A percentile compares a stretch with the other conserved stretches of the same genome.
These are phyloP conservation scores for Backusella liffmaniae DNA, from an alignment of 192 early-diverging fungal genomes.

Conservation along the genomic window DNA sequence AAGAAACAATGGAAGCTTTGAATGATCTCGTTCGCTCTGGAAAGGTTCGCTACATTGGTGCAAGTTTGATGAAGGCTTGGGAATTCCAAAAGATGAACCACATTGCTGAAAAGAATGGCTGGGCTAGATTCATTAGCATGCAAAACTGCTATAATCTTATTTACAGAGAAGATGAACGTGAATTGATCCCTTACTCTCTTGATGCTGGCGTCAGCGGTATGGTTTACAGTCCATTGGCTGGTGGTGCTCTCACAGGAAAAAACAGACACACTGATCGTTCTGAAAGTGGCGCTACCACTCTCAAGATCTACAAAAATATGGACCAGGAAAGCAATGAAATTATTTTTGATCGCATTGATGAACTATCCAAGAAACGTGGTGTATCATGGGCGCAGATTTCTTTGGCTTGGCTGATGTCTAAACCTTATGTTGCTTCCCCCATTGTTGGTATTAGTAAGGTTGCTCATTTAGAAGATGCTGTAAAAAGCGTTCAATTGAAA, in stretches of 20 bases:
- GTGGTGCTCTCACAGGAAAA: conserved; percentile 26
- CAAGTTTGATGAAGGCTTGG: conserved; percentile 39
- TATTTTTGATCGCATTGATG: conserved; percentile 30
- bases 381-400: conserved; percentile 21
- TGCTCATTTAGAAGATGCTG: conserved; percentile 22
- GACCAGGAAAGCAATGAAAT: not conserved
- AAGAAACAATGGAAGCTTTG: conserved; percentile 70
- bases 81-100: conserved; percentile 35
- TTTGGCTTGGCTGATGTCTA: conserved; percentile 30
- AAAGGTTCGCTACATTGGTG: conserved; percentile 50
- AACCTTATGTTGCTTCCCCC: conserved; percentile 15
- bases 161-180: conserved; percentile 43
- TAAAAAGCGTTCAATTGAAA: conserved; percentile 18
- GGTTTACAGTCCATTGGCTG: conserved; percentile 30
- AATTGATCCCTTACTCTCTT: conserved; percentile 36
- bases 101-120: conserved; percentile 40
- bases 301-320: not conserved
- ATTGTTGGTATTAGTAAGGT: conserved; percentile 29
- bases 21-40: conserved; percentile 65
- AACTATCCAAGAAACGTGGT: conserved; percentile 17
- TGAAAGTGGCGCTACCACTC: not conserved
- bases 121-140: conserved; percentile 25
- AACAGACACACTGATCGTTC: conserved; percentile 13
- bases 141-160: conserved; percentile 40
- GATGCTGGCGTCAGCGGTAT: conserved; percentile 33